Percentiles rank a stretch among this genome's conserved stretches.
These are phyloP conservation scores for Epichloe glyceriae DNA, from an alignment of 2,329 filamentous ascomycete species.

Conservation along the genomic window DNA sequence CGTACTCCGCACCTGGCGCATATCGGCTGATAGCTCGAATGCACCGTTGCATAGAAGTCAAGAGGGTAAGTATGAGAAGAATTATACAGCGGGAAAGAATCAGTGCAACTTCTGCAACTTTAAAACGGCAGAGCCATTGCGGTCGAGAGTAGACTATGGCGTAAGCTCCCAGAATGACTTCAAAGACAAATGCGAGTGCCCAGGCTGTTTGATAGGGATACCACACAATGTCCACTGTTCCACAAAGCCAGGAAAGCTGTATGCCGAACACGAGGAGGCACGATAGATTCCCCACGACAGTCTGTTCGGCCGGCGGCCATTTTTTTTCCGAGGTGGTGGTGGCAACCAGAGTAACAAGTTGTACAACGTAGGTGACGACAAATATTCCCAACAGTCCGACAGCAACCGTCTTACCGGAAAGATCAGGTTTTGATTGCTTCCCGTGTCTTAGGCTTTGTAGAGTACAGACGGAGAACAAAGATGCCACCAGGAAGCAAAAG, in stretches of 20 bases:
- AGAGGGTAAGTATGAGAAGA: conserved; percentile 19
- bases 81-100: conserved; percentile 9
- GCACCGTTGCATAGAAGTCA: conserved; percentile 13
- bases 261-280: conserved; percentile 52
- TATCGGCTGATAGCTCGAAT: conserved; percentile 11
- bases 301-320: conserved; percentile 33
- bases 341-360: conserved; percentile 28
- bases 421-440: conserved; percentile 6
- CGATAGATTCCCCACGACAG: conserved; percentile 44
- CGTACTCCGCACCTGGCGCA: conserved; percentile 40
- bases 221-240: conserved; percentile 39
- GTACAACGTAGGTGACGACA: conserved; percentile 33
- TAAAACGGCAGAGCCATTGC: conserved; percentile 6
- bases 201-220: conserved; percentile 53
- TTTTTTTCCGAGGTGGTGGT: conserved; percentile 20
- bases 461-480: conserved; percentile 37
- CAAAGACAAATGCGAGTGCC: conserved; percentile 42
- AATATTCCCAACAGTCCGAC: conserved; percentile 32
- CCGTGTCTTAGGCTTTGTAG: conserved; percentile 30
- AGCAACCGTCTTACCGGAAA: conserved; percentile 12
- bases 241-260: conserved; percentile 40
- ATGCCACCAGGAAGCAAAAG: conserved; percentile 41
- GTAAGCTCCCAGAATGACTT: conserved; percentile 31
- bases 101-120: conserved; percentile 14
- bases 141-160: conserved; percentile 6